Conservation (phyloP, 2,329 filamentous ascomycete genomes). For the Xylaria sp. region DNA sequence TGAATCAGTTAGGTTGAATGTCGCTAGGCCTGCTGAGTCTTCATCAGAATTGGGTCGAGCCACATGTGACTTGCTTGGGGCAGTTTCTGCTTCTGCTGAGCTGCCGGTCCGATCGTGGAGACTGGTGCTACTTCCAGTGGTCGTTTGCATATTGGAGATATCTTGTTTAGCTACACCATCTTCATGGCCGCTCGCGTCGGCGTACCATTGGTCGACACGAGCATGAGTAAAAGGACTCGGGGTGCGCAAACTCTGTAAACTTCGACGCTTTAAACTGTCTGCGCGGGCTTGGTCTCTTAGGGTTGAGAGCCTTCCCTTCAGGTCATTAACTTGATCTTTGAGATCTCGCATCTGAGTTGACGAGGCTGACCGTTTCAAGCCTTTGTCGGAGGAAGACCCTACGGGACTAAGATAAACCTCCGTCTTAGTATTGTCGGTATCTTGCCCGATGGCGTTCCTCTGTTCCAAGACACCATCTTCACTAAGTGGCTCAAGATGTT, state of each 20-base stretch:
- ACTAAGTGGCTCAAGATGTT: conserved; percentile 56
- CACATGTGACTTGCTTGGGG: conserved; percentile 31
- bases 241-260: conserved; percentile 74
- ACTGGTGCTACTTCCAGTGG: conserved; percentile 6
- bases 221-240: conserved; percentile 81
- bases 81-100: conserved; percentile 10
- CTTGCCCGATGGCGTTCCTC: conserved; percentile 31
- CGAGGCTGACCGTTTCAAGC: conserved; percentile 69
- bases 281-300: conserved; percentile 79
- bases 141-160: neutral
- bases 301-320: conserved; percentile 84
- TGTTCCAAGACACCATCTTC: conserved; percentile 54
- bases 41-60: conserved; percentile 40
- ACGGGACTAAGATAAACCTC: conserved; percentile 53
- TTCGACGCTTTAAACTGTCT: conserved; percentile 78
- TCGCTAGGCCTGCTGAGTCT: conserved; percentile 35
- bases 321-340: conserved; percentile 82
- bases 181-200: conserved; percentile 40
- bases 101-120: conserved; percentile 31
- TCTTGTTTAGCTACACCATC: conserved; percentile 13
- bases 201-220: conserved; percentile 59
- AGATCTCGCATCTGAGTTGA: conserved; percentile 75
- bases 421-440: conserved; percentile 42
- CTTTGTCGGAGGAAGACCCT: conserved; percentile 50
- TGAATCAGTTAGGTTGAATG: conserved; percentile 20